Percentiles rank a stretch among this genome's conserved stretches.
phyloP scores from a whole-genome alignment of 192 early-diverging fungal species.

The Rhizoclosmatium sp. region DNA sequence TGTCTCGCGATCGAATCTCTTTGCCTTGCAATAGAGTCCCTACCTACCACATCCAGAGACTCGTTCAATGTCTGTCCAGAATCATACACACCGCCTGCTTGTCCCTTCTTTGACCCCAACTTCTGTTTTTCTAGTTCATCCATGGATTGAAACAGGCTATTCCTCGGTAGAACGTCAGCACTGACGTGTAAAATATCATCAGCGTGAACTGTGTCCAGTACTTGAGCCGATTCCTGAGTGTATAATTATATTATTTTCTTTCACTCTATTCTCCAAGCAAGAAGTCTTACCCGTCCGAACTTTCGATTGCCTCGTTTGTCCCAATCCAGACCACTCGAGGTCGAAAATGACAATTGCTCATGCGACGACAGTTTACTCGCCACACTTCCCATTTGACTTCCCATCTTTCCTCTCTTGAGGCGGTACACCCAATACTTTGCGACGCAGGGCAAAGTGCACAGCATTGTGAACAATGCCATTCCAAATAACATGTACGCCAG shows the following conservation, averaged over 20 bases:
- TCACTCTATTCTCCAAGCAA: no score
- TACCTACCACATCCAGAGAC: not conserved
- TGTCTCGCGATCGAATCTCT: not conserved
- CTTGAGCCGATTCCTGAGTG: not conserved
- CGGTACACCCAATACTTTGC: not conserved
- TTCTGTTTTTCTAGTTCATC: not conserved
- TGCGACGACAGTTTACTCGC: no score
- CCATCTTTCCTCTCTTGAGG: not conserved
- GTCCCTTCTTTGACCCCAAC: not conserved
- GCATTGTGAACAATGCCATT: not conserved
- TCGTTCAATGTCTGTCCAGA: not conserved
- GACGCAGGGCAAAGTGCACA: slow-evolving; percentile 4
- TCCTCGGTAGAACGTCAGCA: not conserved
- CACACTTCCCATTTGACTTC: no score
- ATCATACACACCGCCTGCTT: not conserved
- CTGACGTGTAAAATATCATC: not conserved
- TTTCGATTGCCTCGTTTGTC: no score
- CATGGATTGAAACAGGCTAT: not conserved
- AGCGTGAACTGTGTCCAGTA: not conserved
- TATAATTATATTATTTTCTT: not conserved
- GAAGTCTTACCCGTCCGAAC: no score
- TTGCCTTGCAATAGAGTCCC: not conserved
- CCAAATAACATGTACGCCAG: slow-evolving; percentile 2
- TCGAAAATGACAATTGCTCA: no score
- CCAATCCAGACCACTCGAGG: no score